Base-by-base conservation (phyloP, 768 basidiomycete species). In the Termitomyces sp. region DNA sequence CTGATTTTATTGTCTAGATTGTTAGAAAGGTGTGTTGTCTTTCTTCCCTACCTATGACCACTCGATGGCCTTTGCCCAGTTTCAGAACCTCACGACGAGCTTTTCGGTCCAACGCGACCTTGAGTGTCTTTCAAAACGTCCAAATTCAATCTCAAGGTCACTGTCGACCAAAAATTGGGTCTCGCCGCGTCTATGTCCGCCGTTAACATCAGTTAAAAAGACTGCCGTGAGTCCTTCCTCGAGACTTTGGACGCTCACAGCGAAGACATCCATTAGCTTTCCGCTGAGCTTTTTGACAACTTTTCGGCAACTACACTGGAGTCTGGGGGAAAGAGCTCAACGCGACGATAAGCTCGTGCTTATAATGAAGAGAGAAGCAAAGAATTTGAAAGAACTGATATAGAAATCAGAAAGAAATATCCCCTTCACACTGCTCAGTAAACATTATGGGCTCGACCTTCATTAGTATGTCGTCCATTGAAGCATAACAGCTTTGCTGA, bases 291-390 rank as follows among this genome's bases (percentile, higher is more conserved):
- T 2, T 74, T 74, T 44, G 69, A 75, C 60, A 63, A 68, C 42
- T 29, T 62, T 49, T n/a, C n/a, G n/a, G n/a, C n/a, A n/a, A n/a
- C n/a, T n/a, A 71, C 4, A 65, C 68, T 0, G 71, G 72, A 8
- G 67, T 62, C 31, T 74, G 69, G 71, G 68, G 66, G 5, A 37
- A 37, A 2, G 67, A 73, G 49, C 41, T 72, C 52, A 62, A 71
- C 47, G n/a, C n/a, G 16, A 45, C 3, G 72, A 70, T 5, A 35
- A 53, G 25, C 46, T 72, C 32, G n/a, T 73, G 7, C 71, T 71
- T 55, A 44, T 73, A 14, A 41, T 11, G 27, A 53, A 0, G 57
- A 52, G 23, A 31, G 48, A 34, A 45, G 51, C 12, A 2, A 32
- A 27, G 25, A 34, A 12, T 53, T 46, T 16, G 38, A 47, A 5